A percentile compares a stretch with the other conserved stretches of the same genome.
Conservation (phyloP, 1,139 yeast species). For the Kazachstania sp. region DNA sequence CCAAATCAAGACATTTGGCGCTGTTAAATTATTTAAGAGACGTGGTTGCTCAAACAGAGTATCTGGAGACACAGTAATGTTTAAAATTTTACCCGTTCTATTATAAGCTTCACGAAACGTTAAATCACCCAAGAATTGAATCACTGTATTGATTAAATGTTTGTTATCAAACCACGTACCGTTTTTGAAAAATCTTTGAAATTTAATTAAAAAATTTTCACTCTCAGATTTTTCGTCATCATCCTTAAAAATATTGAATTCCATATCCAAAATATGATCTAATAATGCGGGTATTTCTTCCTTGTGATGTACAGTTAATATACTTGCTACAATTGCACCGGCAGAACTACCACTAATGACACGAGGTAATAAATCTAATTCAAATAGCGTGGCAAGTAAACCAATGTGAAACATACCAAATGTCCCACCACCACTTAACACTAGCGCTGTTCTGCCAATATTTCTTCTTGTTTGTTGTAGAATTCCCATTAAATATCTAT, state of each 20-base stretch:
- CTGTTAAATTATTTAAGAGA: conserved; percentile 77
- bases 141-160: conserved; percentile 66
- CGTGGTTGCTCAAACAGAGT: conserved; percentile 75
- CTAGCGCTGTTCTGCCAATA: conserved; percentile 87
- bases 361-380: conserved; percentile 67
- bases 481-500: conserved; percentile 65
- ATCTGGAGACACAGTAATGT: conserved; percentile 86
- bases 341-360: conserved; percentile 97
- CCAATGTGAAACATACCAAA: conserved; percentile 92
- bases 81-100: conserved; percentile 75
- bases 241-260: conserved; percentile 67
- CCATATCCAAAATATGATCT: conserved; percentile 44
- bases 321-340: conserved; percentile 88
- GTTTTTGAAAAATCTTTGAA: conserved; percentile 37
- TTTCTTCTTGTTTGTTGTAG: conserved; percentile 82
- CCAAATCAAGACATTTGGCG: conserved; percentile 92
- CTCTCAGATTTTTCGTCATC: conserved; percentile 40
- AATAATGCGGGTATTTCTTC: conserved; percentile 59
- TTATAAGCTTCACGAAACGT: conserved; percentile 93
- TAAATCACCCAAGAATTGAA: conserved; percentile 71
- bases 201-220: conserved; percentile 40
- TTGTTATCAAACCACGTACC: conserved; percentile 86
- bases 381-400: conserved; percentile 69
- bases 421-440: conserved; percentile 90
- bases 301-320: conserved; percentile 70